A percentile compares a stretch with the other conserved stretches of the same genome.
phyloP scores from a whole-genome alignment of 805 yeast species.

The Metschnikowia reukaufii region DNA sequence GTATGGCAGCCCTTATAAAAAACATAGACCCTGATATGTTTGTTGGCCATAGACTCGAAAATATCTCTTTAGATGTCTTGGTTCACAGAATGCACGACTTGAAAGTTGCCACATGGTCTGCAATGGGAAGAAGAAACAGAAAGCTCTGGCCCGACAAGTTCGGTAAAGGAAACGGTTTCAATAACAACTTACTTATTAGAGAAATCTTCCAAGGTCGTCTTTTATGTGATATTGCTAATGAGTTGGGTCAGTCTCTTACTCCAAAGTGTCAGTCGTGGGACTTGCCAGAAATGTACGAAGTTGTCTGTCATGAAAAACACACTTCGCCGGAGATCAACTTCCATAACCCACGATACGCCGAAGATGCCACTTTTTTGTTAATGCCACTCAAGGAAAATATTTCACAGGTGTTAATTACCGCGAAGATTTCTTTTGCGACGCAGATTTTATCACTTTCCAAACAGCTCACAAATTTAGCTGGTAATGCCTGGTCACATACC shows the following conservation, averaged over 20 bases:
- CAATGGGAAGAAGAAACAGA: constrained; percentile 79
- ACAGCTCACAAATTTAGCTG: constrained; percentile 89
- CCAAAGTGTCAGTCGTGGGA: constrained; percentile 94
- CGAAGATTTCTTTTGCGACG: constrained; percentile 74
- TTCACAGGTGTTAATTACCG: constrained; percentile 64
- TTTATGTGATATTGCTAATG: constrained; percentile 89
- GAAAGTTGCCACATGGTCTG: constrained; percentile 72
- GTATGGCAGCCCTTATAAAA: constrained; percentile 70
- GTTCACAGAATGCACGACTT: constrained; percentile 78
- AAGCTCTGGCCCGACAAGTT: constrained; percentile 76
- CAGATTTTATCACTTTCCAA: constrained; percentile 88
- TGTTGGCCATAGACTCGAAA: constrained; percentile 84
- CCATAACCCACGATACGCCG: constrained; percentile 61
- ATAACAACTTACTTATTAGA: constrained; percentile 55
- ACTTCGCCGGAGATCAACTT: constrained; percentile 71
- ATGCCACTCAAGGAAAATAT: constrained; percentile 72
- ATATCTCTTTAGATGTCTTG: constrained; percentile 72
- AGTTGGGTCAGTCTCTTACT: constrained; percentile 90
- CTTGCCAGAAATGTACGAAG: constrained; percentile 82
- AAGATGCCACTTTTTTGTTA: constrained; percentile 64
- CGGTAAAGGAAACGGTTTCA: constrained; percentile 51
- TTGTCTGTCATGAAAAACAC: constrained; percentile 66
- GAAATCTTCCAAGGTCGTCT: constrained; percentile 83
- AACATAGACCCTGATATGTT: constrained; percentile 87
- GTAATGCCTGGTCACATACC: constrained; percentile 96